Conservation (phyloP, 2,329 filamentous ascomycete genomes). For the Colletotrichum godetiae region DNA sequence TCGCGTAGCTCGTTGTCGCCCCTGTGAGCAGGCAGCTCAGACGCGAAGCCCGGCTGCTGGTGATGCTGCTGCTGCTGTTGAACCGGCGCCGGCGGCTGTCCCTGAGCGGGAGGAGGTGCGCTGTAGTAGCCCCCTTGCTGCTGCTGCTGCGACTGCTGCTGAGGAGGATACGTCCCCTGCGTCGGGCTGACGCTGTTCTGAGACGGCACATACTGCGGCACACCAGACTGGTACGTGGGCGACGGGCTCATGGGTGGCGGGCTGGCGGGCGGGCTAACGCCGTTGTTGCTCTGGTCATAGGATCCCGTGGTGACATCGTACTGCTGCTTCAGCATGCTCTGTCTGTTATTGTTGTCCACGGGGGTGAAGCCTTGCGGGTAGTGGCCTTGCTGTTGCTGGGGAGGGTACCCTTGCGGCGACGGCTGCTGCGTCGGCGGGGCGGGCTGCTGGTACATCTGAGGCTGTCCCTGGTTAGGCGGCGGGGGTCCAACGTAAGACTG, state of each 20-base stretch:
- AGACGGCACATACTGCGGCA: slow-evolving; percentile 10
- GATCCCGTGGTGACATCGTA: slow-evolving; percentile 26
- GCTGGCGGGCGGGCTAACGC: slow-evolving; percentile 38
- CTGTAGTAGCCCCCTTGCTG: slow-evolving; percentile 8
- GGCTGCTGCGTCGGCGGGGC: slow-evolving; percentile 36
- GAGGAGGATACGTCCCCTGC: slow-evolving; percentile 5
- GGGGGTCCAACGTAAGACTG: slow-evolving; percentile 12
- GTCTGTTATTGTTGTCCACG: slow-evolving; percentile 33
- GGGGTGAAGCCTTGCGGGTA: slow-evolving; percentile 32
- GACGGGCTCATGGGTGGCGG: slow-evolving; percentile 36
- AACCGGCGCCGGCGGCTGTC: background rate
- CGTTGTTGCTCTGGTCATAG: slow-evolving; percentile 33
- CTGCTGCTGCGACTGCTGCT: slow-evolving; percentile 11
- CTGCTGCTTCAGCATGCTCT: slow-evolving; percentile 39
- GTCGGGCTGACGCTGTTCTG: slow-evolving; percentile 12
- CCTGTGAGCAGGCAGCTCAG: slow-evolving; percentile 45
- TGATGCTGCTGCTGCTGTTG: slow-evolving; percentile 18
- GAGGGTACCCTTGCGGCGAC: slow-evolving; percentile 35
- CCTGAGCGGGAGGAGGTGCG: background rate
- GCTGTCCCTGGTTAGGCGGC: slow-evolving; percentile 17
- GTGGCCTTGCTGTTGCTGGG: background rate
- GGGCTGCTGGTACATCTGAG: slow-evolving; percentile 32
- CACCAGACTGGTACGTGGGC: slow-evolving; percentile 29
- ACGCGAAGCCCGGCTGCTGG: slow-evolving; percentile 27
- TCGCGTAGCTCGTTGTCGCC: slow-evolving; percentile 47